A percentile compares a stretch with the other conserved stretches of the same genome.
Evolutionary conservation across 2,329 filamentous ascomycete species (phyloP).

Genomic region (Colletotrichum sp.): DNA sequence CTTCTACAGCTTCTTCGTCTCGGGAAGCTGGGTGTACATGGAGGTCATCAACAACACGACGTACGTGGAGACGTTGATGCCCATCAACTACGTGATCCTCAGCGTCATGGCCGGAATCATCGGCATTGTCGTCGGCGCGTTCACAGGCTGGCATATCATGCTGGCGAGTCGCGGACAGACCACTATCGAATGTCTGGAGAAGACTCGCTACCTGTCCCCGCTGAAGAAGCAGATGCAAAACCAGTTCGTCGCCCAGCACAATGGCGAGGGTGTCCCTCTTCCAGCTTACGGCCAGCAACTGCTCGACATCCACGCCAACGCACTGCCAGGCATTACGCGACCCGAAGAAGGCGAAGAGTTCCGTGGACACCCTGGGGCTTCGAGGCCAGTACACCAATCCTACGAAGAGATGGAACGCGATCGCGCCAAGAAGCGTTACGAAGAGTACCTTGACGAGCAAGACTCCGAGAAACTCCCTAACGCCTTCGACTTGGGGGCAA

Average conservation of each 20-base stretch:
- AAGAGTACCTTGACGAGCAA: conserved; percentile 85
- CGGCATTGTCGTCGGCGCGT: conserved; percentile 84
- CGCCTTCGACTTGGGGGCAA: conserved; percentile 90
- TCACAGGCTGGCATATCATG: conserved; percentile 90
- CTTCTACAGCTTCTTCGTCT: conserved; percentile 79
- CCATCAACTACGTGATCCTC: conserved; percentile 89
- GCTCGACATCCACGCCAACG: conserved; percentile 81
- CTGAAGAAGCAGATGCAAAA: conserved; percentile 73
- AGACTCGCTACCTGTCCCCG: conserved; percentile 89
- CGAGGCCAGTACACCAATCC: conserved; percentile 49
- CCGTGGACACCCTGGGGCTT: conserved; percentile 35
- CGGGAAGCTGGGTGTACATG: conserved; percentile 81
- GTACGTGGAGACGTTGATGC: conserved; percentile 78
- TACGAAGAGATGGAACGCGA: conserved; percentile 62
- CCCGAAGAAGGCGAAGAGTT: conserved; percentile 80
- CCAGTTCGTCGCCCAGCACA: conserved; percentile 62
- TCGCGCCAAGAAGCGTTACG: conserved; percentile 59
- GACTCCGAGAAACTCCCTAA: conserved; percentile 89
- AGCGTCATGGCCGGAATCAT: conserved; percentile 90
- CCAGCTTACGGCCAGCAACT: conserved; percentile 75
- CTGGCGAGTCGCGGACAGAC: conserved; percentile 82
- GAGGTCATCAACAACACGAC: conserved; percentile 76
- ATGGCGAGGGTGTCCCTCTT: conserved; percentile 52
- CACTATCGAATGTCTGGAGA: conserved; percentile 95
- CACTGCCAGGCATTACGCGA: conserved; percentile 78